Conservation (phyloP, 2,329 filamentous ascomycete species). For the Fusarium neocosmosporiellum region DNA sequence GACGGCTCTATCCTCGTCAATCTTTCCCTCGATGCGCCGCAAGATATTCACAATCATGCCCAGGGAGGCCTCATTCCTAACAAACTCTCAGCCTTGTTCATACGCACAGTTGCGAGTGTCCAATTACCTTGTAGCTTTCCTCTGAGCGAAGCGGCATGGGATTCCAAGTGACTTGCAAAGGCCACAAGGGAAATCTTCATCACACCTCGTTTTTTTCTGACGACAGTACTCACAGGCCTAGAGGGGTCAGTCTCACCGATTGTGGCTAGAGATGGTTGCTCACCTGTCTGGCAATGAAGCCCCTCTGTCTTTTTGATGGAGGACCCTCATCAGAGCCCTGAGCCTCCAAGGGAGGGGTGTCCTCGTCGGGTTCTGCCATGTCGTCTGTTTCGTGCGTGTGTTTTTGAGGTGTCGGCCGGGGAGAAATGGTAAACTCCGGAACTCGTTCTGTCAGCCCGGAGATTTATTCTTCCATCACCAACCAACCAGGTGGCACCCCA, state of each 20-base stretch:
- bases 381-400: background rate
- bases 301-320: conserved; percentile 22
- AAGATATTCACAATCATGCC: conserved; percentile 37
- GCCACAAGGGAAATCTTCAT: conserved; percentile 33
- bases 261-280: background rate
- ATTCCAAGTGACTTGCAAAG: conserved; percentile 25
- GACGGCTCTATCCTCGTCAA: conserved; percentile 13
- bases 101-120: rapidly evolving
- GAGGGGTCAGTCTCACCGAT: background rate
- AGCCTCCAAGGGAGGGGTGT: conserved; percentile 5
- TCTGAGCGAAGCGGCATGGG: conserved; percentile 19
- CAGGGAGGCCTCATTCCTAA: conserved; percentile 27
- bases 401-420: conserved; percentile 7
- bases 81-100: background rate
- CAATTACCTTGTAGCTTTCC: conserved; percentile 28
- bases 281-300: conserved; percentile 34
- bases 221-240: conserved; percentile 37
- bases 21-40: conserved; percentile 34
- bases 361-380: conserved; percentile 30
- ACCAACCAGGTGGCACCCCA: too few species aligned
- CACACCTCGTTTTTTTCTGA: conserved; percentile 33
- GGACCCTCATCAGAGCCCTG: conserved; percentile 23
- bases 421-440: conserved; percentile 27
- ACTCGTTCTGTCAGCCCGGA: background rate
- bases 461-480: background rate